phyloP scores from a whole-genome alignment of 2,329 filamentous ascomycete genomes.

The Pleurostoma richardsiae region DNA sequence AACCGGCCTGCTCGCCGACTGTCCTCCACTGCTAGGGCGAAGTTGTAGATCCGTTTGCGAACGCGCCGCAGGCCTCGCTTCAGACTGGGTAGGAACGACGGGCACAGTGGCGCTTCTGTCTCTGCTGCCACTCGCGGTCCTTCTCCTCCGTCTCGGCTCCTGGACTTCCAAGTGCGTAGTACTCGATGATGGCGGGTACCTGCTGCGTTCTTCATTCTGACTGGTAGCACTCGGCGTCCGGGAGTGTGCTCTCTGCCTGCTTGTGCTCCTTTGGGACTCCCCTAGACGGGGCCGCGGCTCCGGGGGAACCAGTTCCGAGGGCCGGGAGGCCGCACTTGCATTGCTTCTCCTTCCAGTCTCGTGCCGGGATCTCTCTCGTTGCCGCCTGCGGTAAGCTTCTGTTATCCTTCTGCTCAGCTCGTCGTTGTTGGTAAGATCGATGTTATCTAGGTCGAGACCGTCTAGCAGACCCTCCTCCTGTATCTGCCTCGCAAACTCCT shows the following conservation, averaged over 20 bases:
- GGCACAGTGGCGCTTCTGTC: conserved; percentile 49
- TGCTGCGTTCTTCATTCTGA: conserved; percentile 41
- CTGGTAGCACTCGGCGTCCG: conserved; percentile 39
- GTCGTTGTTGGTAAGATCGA: conserved; percentile 79
- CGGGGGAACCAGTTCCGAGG: conserved; percentile 20
- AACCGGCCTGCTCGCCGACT: conserved; percentile 28
- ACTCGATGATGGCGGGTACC: conserved; percentile 43
- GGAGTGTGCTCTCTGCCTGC: conserved; percentile 35
- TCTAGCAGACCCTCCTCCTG: conserved; percentile 82
- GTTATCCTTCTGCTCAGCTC: conserved; percentile 88
- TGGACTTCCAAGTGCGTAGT: conserved; percentile 44
- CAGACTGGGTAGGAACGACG: conserved; percentile 31
- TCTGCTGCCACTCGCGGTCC: conserved; percentile 44
- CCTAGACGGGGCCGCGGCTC: conserved; percentile 18
- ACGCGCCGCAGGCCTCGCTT: conserved; percentile 46
- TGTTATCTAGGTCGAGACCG: conserved; percentile 81
- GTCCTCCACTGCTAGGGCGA: conserved; percentile 33
- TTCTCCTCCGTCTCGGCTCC: conserved; percentile 37
- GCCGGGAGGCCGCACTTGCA: conserved; percentile 30
- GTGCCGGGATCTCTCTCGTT: conserved; percentile 55
- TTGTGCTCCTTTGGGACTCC: conserved; percentile 16
- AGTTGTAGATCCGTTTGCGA: conserved; percentile 61
- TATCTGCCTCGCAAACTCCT: conserved; percentile 82
- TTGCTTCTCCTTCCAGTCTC: conserved; percentile 40
- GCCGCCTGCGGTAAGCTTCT: conserved; percentile 76